Evolutionary conservation across 78 protist genomes (phyloP), one percentile per base, ranked within the genome.

Genomic region (Cavenderia fasciculata): DNA sequence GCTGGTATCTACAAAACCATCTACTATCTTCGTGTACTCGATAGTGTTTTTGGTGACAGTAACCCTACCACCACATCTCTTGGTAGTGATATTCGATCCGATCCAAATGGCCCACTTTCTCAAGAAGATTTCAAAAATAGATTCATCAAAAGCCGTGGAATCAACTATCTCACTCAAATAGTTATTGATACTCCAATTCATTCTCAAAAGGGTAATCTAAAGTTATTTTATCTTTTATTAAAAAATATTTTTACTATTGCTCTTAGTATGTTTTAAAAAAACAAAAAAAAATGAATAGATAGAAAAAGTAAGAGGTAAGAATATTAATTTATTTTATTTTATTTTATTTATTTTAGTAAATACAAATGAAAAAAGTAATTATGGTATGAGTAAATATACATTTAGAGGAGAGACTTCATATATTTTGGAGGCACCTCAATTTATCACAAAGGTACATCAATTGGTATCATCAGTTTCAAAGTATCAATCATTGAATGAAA

Each of bases 1-100:
- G 52, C 90, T 52, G n/a, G n/a, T n/a, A 68, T 82, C 6, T 82
- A 66, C 12, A 82, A 68, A 57, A 62, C 90, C 1, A 62, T 66
- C n/a, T 68, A 82, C 33, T 82, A 74, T 31, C 27, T 82, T 10
- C 52, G 41, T 19, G 47, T 57, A 4, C 56, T 82, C 8, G 72
- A 63, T 63, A 5, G 74, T 68, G 56, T 38, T 2, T 40, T 61
- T 34, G 73, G 68, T 68, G 52, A 62, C 1, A 14, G 33, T 16
- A 47, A 14, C 7, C 16, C 7, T 2, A 10, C 27, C 14, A 71
- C 5, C 12, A 10, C 8, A 19, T 11, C 27, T 25, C 43, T 44
- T 52, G 59, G 79, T 52, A 52, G 12, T 72, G 54, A 72, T 34
- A 12, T 49, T 36, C 57, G n/a, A 27, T 43, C 62, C 43, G 47